These are phyloP conservation scores for Starmerella asiatica DNA, from an alignment of 805 yeast genomes.

Conservation along the genomic window DNA sequence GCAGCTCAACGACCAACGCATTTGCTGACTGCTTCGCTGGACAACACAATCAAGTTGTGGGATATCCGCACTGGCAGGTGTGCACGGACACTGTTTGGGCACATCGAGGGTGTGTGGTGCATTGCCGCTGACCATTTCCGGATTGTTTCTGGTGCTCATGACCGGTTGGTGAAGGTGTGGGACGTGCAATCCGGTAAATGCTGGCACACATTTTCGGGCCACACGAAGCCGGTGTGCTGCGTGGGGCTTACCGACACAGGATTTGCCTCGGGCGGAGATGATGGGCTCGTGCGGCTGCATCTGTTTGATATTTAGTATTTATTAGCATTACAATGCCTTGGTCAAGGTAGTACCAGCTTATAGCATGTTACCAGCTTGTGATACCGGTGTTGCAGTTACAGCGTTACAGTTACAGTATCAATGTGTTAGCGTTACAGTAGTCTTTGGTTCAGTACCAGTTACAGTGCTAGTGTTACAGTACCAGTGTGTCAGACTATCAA, in stretches of 20 bases:
- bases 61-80: conserved; percentile 77
- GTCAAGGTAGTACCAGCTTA: no score
- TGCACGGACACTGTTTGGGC: conserved; percentile 90
- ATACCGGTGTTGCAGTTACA: no score
- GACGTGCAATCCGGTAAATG: conserved; percentile 90
- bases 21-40: conserved; percentile 72
- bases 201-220: conserved; percentile 80
- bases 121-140: conserved; percentile 92
- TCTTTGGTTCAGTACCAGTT: neutral
- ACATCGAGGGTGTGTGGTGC: conserved; percentile 96
- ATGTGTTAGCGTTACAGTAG: neutral
- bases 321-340: no score
- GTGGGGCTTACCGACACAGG: conserved; percentile 83
- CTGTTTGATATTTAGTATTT: conserved; percentile 39
- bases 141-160: conserved; percentile 89
- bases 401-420: no score
- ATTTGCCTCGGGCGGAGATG: conserved; percentile 80
- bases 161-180: conserved; percentile 82
- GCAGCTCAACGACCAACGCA: conserved; percentile 52
- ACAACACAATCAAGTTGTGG: conserved; percentile 89
- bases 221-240: conserved; percentile 39
- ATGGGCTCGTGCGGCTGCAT: conserved; percentile 74
- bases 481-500: no score
- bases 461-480: no score
- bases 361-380: no score